Evolutionary conservation across 805 yeast species (phyloP).

Genomic region (Candida tallmaniae): DNA sequence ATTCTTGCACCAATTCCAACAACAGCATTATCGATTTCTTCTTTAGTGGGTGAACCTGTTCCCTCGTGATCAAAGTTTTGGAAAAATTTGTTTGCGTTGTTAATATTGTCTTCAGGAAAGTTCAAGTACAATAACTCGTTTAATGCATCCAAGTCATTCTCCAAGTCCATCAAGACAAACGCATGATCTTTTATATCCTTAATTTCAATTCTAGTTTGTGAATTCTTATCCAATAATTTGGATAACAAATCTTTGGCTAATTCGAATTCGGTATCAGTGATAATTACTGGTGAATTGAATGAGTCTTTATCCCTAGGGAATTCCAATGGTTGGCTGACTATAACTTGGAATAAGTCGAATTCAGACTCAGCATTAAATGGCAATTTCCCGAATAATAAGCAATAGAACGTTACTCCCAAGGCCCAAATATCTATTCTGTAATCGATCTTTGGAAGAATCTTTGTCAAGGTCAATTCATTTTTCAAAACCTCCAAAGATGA

Average conservation of each 20-base stretch:
- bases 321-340: constrained; percentile 54
- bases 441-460: constrained; percentile 50
- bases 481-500: constrained; percentile 19
- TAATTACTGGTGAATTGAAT: constrained; percentile 36
- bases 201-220: constrained; percentile 62
- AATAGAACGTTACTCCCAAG: constrained; percentile 84
- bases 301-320: constrained; percentile 46
- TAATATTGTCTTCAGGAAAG: constrained; percentile 6
- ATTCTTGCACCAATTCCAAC: constrained; percentile 74
- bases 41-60: constrained; percentile 48
- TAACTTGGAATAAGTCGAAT: constrained; percentile 78
- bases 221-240: constrained; percentile 65
- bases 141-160: constrained; percentile 29
- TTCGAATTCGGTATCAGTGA: constrained; percentile 39
- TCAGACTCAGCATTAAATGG: constrained; percentile 89
- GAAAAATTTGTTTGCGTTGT: constrained; percentile 2
- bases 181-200: constrained; percentile 73
- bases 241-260: constrained; percentile 55
- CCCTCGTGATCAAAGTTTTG: constrained; percentile 1
- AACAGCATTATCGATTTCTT: constrained; percentile 74
- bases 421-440: constrained; percentile 97
- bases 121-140: constrained; percentile 35
- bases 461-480: constrained; percentile 17
- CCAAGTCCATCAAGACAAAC: constrained; percentile 46
- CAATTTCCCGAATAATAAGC: constrained; percentile 79